Evolutionary conservation across 2,329 filamentous ascomycete genomes (phyloP), one percentile per base, ranked within the genome.

Genomic region (Paraphaeosphaeria sporulosa): DNA sequence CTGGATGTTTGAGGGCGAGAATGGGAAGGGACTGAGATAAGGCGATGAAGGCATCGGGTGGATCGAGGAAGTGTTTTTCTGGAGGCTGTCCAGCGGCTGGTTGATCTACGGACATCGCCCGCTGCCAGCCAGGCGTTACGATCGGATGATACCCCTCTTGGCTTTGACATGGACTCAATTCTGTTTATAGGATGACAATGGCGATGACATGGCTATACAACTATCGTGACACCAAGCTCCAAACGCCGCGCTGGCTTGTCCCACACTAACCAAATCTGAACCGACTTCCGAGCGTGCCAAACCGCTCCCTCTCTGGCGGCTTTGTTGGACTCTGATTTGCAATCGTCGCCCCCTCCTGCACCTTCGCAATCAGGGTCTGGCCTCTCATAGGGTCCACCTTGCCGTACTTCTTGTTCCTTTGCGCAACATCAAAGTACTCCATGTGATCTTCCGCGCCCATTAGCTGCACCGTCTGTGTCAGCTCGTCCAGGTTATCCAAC

Each of bases 341-440:
- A 38, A 76, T 73, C 57, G 71, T 66, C n/a, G 72, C 71, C 1
- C 76, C 76, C 59, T 77, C 73, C 38, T 71, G 63, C 17, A 75
- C 73, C 70, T 99, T 99, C 81, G 98, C 94, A n/a, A 99, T 79
- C 63, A 99, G 76, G 43, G 92, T 83, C 0, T 94, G 93, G 0
- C 94, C 95, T 75, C 96, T 96, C 76, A 96, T 84, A 55, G 92
- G 91, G 79, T 98, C 93, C 36, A 99, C 96, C 56, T 93, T 89
- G 17, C 93, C 91, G 75, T 97, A 99, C 76, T 97, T 96, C 81
- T 91, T 94, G 79, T 97, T 97, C 55, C 93, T 84, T 15, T 90
- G 91, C 5, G 90, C 91, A 52, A 95, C 90, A 74, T 99, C 95
- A 76, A 95, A 99, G 78, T 97, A 99, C 77, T 98, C 94, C 66